Conservation (phyloP, 495 filamentous ascomycete genomes). For the Astrothelium subdiscretum region DNA sequence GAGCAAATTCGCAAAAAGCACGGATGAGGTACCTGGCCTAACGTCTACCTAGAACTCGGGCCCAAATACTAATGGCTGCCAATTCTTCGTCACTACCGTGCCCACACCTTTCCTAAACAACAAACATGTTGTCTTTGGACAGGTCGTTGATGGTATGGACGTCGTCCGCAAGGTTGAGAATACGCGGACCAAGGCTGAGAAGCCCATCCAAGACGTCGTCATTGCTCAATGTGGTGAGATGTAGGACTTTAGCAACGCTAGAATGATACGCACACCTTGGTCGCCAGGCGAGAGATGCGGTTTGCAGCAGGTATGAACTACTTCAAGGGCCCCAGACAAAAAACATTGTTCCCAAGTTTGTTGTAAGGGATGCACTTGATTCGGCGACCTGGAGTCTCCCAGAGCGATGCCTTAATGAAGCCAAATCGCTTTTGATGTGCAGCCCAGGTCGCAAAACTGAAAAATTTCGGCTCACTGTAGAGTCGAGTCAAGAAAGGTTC, state of each 20-base stretch:
- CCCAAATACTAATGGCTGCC: constrained; percentile 85
- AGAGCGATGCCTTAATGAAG: too few species aligned
- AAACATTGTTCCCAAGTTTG: too few species aligned
- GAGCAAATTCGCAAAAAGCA: constrained; percentile 27
- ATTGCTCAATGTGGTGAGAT: constrained; percentile 69
- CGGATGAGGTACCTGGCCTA: constrained; percentile 8
- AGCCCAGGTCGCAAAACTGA: too few species aligned
- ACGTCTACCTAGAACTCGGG: constrained; percentile 61
- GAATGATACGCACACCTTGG: too few species aligned
- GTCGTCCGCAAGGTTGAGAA: constrained; percentile 82
- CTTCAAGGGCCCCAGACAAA: too few species aligned
- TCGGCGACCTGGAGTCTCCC: too few species aligned
- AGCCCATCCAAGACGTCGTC: constrained; percentile 74
- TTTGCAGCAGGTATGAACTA: too few species aligned
- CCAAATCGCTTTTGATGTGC: too few species aligned
- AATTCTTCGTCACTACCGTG: constrained; percentile 93
- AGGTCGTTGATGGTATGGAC: constrained; percentile 82
- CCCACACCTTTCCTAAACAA: constrained; percentile 79
- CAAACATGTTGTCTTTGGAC: constrained; percentile 93
- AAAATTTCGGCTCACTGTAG: too few species aligned
- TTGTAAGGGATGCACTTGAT: too few species aligned
- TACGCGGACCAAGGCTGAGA: constrained; percentile 59
- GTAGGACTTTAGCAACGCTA: constrained; percentile 15
- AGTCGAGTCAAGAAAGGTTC: too few species aligned
- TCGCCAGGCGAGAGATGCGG: too few species aligned